Conservation (phyloP, 495 filamentous ascomycete genomes). For the Peziza echinospora region DNA sequence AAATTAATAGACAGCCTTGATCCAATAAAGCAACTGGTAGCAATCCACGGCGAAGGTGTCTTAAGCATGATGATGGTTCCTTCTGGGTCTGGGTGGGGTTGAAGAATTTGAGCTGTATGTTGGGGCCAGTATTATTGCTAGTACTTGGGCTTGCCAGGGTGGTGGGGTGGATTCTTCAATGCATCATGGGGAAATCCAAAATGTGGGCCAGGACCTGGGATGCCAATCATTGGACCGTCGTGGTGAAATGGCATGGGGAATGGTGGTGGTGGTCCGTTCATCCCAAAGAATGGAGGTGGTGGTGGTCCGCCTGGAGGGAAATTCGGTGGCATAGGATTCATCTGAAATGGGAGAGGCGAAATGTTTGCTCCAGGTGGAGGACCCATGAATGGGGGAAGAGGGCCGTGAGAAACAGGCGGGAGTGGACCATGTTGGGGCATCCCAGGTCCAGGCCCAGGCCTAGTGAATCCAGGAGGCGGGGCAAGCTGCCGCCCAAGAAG, state of each 20-base stretch:
- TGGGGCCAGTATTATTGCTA: no score
- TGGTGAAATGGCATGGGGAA: slow-evolving; percentile 19
- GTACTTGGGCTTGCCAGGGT: slow-evolving; percentile 8
- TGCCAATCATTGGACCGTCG: slow-evolving; percentile 15
- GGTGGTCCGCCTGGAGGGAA: slow-evolving; percentile 13
- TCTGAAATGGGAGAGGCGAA: not conserved
- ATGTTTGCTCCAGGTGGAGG: slow-evolving; percentile 15
- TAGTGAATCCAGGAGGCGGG: slow-evolving; percentile 16
- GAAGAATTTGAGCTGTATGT: no score
- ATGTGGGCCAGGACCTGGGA: slow-evolving; percentile 11
- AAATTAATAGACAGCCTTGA: no score
- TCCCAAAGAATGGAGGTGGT: slow-evolving; percentile 17
- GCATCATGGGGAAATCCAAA: slow-evolving; percentile 19
- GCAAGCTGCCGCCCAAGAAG: slow-evolving; percentile 12
- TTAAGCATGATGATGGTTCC: no score
- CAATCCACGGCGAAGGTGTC: no score
- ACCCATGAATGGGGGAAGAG: slow-evolving; percentile 11
- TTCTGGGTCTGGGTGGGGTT: no score
- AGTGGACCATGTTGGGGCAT: slow-evolving; percentile 9
- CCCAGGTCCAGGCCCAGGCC: slow-evolving; percentile 7
- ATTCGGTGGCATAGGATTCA: slow-evolving; percentile 2
- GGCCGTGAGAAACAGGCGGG: slow-evolving; percentile 5
- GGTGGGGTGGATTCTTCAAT: slow-evolving; percentile 16
- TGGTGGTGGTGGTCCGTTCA: slow-evolving; percentile 15
- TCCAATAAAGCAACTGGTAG: no score